phyloP scores from a whole-genome alignment of 495 filamentous ascomycete species.

The Neurospora intermedia region DNA sequence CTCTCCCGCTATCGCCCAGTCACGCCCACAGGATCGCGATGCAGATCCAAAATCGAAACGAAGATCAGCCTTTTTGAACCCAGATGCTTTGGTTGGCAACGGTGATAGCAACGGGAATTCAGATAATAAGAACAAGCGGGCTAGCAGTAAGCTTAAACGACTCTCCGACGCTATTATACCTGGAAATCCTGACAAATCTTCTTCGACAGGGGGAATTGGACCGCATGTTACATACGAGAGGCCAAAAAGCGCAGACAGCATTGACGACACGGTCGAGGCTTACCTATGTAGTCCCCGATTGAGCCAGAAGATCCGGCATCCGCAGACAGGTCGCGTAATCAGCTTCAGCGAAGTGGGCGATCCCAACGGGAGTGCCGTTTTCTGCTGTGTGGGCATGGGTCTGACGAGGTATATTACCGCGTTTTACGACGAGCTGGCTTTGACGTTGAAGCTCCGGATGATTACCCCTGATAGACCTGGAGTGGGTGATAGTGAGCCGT shows the following conservation, averaged over 20 bases:
- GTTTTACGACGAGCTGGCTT: conserved; percentile 94
- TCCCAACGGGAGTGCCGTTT: conserved; percentile 80
- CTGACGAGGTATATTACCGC: conserved; percentile 91
- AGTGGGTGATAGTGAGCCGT: conserved; percentile 82
- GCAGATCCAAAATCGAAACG: conserved; percentile 26
- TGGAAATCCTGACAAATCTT: conserved; percentile 18
- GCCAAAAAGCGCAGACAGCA: conserved; percentile 69
- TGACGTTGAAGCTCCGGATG: conserved; percentile 76
- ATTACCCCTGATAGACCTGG: conserved; percentile 93
- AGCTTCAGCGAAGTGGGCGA: conserved; percentile 97
- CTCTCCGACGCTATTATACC: conserved; percentile 35
- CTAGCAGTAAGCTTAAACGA: conserved; percentile 37
- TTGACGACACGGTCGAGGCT: conserved; percentile 78
- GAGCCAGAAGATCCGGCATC: conserved; percentile 76
- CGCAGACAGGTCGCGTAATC: conserved; percentile 75
- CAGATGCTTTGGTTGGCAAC: conserved; percentile 28
- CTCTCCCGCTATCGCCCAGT: conserved; percentile 53
- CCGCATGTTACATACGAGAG: conserved; percentile 42
- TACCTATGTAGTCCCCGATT: conserved; percentile 76
- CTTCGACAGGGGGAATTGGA: conserved; percentile 16
- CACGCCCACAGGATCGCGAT: conserved; percentile 36
- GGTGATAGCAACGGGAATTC: conserved; percentile 33
- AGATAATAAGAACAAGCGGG: conserved; percentile 30
- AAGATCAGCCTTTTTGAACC: conserved; percentile 29
- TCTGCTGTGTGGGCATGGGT: conserved; percentile 97